A percentile compares a stretch with the other conserved stretches of the same genome.
Conservation (phyloP, 2,329 filamentous ascomycete genomes). For the Fusarium succisae region DNA sequence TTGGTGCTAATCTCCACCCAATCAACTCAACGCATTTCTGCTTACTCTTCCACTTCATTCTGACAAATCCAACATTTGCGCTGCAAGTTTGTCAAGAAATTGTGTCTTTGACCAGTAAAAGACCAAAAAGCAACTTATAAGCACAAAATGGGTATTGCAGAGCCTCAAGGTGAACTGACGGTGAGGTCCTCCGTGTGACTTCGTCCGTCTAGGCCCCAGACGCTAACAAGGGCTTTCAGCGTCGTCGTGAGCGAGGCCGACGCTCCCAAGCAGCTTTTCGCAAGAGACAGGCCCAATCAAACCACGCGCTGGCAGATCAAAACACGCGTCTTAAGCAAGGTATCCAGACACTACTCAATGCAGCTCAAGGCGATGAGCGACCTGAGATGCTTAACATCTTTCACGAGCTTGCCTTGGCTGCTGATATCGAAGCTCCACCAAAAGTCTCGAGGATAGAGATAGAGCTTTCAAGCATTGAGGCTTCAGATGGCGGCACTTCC, state of each 20-base stretch:
- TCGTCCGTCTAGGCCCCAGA: rapidly evolving
- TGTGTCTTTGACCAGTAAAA: rapidly evolving
- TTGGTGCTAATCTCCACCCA: not conserved
- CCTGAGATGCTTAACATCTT: not conserved
- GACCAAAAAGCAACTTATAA: rapidly evolving
- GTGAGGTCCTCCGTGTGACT: not conserved
- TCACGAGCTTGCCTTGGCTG: not conserved
- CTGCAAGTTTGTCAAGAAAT: rapidly evolving
- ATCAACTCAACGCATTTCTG: not conserved
- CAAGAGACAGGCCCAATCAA: not conserved
- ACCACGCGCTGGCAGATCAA: not conserved
- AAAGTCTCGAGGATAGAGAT: rapidly evolving
- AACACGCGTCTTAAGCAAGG: not conserved
- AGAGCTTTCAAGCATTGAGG: not conserved
- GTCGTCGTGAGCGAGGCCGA: conserved; percentile 8
- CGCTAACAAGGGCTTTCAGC: not conserved
- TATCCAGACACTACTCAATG: not conserved
- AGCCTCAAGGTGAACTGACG: not conserved
- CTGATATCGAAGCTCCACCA: not conserved
- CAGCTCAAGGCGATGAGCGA: not conserved
- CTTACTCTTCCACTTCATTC: not conserved
- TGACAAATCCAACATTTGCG: not conserved
- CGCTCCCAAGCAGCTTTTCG: conserved; percentile 15
- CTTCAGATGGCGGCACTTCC: rapidly evolving
- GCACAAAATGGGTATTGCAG: not conserved